Percentiles rank a stretch among this genome's conserved stretches.
These are phyloP conservation scores for Suhomyces tanzawaensis DNA, from an alignment of 805 yeast genomes.

Conservation along the genomic window DNA sequence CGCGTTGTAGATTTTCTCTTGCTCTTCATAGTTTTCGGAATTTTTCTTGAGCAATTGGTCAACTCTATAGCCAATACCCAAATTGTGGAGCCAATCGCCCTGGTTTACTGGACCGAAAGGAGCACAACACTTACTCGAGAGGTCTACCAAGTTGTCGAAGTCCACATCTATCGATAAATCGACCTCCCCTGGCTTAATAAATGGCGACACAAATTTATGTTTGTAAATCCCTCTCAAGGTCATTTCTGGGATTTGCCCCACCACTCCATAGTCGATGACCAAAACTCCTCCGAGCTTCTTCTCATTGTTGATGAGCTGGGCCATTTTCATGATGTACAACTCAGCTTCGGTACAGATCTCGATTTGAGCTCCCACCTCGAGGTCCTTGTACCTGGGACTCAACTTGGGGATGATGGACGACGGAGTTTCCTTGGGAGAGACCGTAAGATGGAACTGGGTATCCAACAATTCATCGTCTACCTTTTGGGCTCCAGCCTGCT, in stretches of 20 bases:
- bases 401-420: constrained; percentile 55
- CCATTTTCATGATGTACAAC: constrained; percentile 52
- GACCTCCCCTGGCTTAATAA: constrained; percentile 71
- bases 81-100: constrained; percentile 72
- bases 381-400: constrained; percentile 47
- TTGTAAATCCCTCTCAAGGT: constrained; percentile 70
- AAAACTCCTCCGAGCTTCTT: constrained; percentile 59
- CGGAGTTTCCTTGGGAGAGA: constrained; percentile 60
- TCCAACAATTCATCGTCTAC: constrained; percentile 15
- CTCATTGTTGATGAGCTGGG: constrained; percentile 41
- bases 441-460: constrained; percentile 53
- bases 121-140: constrained; percentile 17
- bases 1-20: constrained; percentile 52
- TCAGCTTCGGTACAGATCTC: constrained; percentile 78
- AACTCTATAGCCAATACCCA: constrained; percentile 74
- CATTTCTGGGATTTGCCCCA: constrained; percentile 60
- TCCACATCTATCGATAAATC: constrained; percentile 86
- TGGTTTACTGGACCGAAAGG: constrained; percentile 65
- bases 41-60: constrained; percentile 52
- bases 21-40: constrained; percentile 39
- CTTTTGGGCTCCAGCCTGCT: neutral
- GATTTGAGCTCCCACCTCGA: constrained; percentile 56
- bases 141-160: constrained; percentile 53
- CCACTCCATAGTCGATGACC: constrained; percentile 76
- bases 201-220: constrained; percentile 75